Conservation (phyloP, 257 asterid species). For the Gardenia jasminoides region DNA sequence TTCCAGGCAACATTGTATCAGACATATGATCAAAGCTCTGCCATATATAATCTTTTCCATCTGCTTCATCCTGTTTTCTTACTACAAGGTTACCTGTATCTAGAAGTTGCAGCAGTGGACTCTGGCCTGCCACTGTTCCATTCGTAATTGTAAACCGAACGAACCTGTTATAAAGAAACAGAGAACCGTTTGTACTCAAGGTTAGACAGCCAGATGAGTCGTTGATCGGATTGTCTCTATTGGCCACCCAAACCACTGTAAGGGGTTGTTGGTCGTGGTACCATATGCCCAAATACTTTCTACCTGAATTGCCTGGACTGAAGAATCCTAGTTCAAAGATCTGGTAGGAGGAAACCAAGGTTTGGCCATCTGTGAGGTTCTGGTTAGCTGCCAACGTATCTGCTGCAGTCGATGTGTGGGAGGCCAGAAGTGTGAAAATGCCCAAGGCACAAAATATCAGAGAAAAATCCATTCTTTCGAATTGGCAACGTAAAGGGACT, state of each 20-base stretch:
- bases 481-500: not conserved
- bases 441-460: not conserved
- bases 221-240: conserved; percentile 11
- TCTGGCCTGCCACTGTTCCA: not conserved
- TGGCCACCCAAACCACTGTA: conserved; percentile 41
- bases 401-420: not conserved
- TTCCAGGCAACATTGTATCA: conserved; percentile 50
- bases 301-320: conserved; percentile 20
- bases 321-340: conserved; percentile 35
- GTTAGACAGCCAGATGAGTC: conserved; percentile 16
- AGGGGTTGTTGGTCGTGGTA: conserved; percentile 28
- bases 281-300: conserved; percentile 45
- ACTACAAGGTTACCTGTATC: conserved; percentile 22
- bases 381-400: conserved; percentile 26
- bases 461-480: not conserved
- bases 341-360: conserved; percentile 24
- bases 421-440: conserved; percentile 2
- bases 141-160: conserved; percentile 22
- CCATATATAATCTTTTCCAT: conserved; percentile 28
- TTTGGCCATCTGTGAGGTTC: conserved; percentile 15
- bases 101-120: conserved; percentile 12
- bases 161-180: not conserved
- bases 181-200: conserved; percentile 10
- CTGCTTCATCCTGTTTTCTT: not conserved
- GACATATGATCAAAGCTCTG: conserved; percentile 42